Conservation (phyloP, 2,329 filamentous ascomycete genomes). For the Alternaria ventricosa region DNA sequence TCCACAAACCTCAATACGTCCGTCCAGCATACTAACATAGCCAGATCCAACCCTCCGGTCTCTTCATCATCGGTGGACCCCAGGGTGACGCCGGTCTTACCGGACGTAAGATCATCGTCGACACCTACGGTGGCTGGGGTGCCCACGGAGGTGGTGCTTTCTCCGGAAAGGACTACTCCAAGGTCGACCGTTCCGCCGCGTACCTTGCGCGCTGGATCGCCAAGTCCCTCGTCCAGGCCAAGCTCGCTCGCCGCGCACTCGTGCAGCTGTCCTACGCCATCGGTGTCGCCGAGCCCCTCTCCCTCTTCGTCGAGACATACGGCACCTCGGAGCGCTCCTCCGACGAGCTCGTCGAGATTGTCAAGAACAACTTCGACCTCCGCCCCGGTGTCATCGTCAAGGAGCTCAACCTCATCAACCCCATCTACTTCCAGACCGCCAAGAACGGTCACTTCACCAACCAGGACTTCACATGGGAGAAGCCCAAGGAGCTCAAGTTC, state of each 20-base stretch:
- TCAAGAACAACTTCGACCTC: constrained; percentile 95
- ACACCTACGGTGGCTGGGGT: constrained; percentile 99
- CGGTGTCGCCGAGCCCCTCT: constrained; percentile 96
- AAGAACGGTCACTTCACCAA: constrained; percentile 99
- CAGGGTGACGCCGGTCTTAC: constrained; percentile 99
- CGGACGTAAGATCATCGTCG: constrained; percentile 99
- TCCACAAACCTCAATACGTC: constrained; percentile 18
- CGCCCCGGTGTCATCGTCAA: constrained; percentile 98
- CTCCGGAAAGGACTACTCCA: constrained; percentile 99
- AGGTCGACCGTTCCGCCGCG: constrained; percentile 97
- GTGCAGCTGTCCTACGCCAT: constrained; percentile 99
- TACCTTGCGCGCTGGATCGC: constrained; percentile 99
- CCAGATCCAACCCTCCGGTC: constrained; percentile 92
- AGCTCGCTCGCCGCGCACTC: constrained; percentile 87
- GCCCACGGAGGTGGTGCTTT: constrained; percentile 99
- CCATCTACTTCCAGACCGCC: constrained; percentile 97
- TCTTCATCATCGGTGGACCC: constrained; percentile 98
- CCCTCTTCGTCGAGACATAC: constrained; percentile 97
- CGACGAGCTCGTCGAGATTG: constrained; percentile 93
- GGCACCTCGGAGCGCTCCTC: constrained; percentile 89
- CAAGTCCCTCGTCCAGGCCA: constrained; percentile 92
- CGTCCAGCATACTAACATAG: constrained; percentile 20
- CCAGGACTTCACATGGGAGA: constrained; percentile 97
- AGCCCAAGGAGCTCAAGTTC: constrained; percentile 93
- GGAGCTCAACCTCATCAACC: constrained; percentile 92